phyloP scores from a whole-genome alignment of 2,329 filamentous ascomycete genomes.

The Coniella lustricola region DNA sequence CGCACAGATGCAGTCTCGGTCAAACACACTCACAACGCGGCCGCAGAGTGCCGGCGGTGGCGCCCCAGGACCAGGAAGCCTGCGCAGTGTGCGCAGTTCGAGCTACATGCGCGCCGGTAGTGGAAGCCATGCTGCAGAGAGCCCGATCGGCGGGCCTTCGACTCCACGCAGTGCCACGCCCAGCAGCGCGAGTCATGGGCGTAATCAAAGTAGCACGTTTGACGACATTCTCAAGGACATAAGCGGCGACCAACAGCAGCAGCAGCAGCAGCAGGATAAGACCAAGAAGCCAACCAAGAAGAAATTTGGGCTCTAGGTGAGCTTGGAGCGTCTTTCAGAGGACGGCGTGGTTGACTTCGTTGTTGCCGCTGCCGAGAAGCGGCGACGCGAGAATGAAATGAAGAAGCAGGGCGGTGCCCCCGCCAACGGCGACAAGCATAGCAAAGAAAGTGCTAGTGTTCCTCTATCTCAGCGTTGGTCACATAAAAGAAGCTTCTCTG shows the following conservation, averaged over 20 bases:
- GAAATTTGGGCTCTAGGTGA: constrained; percentile 20
- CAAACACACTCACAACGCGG: constrained; percentile 2
- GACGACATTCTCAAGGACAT: constrained; percentile 31
- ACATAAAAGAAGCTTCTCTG: neutral
- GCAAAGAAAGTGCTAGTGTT: neutral
- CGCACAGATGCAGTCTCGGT: constrained; percentile 10
- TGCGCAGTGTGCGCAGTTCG: constrained; percentile 18
- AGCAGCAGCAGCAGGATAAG: constrained; percentile 12
- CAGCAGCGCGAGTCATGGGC: constrained; percentile 14
- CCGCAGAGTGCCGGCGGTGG: neutral
- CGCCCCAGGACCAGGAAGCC: constrained; percentile 6
- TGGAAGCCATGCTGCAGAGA: neutral
- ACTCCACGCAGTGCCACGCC: constrained; percentile 12
- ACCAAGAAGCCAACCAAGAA: constrained; percentile 19
- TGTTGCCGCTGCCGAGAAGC: neutral
- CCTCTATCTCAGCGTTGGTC: neutral
- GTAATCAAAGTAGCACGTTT: constrained; percentile 24
- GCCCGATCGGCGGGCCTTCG: neutral
- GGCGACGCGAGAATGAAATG: neutral
- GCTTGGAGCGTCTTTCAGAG: constrained; percentile 12
- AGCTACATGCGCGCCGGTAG: constrained; percentile 17
- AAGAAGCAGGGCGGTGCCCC: no score
- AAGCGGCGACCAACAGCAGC: constrained; percentile 16
- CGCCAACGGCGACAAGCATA: neutral
- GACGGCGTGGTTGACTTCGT: constrained; percentile 2